These are phyloP conservation scores for Nigrospora osmanthi DNA, from an alignment of 2,329 filamentous ascomycete genomes.

Conservation along the genomic window DNA sequence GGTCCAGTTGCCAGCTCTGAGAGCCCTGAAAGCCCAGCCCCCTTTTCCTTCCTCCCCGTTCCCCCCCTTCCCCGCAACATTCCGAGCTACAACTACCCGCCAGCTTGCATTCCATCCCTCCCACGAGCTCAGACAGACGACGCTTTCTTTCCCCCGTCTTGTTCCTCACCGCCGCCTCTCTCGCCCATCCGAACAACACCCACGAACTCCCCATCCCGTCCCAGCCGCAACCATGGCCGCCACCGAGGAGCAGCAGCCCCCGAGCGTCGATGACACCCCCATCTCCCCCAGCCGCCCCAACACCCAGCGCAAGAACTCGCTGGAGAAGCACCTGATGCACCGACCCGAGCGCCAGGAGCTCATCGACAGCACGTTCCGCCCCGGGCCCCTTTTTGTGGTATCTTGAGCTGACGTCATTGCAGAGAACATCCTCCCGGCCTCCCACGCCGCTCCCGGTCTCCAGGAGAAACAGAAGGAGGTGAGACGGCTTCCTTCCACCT, in stretches of 20 bases:
- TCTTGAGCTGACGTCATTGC: constrained; percentile 7
- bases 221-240: no score
- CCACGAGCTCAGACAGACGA: no score
- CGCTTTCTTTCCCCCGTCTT: no score
- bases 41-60: no score
- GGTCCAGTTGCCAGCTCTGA: no score
- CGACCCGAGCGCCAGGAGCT: constrained; percentile 71
- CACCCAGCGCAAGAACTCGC: constrained; percentile 54
- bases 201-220: no score
- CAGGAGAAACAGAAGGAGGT: constrained; percentile 73
- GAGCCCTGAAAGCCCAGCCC: no score
- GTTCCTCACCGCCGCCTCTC: no score
- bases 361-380: constrained; percentile 58
- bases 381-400: background rate
- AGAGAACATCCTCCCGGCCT: constrained; percentile 84
- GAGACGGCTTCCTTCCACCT: constrained; percentile 8
- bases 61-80: no score
- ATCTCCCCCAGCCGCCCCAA: constrained; percentile 46
- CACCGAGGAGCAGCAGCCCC: constrained; percentile 2
- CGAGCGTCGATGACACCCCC: constrained; percentile 45
- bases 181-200: no score
- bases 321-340: constrained; percentile 64
- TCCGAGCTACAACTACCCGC: no score
- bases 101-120: no score
- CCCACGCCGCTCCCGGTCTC: constrained; percentile 69